phyloP scores from a whole-genome alignment of 257 asterid species.

The Jasminum sambac region DNA sequence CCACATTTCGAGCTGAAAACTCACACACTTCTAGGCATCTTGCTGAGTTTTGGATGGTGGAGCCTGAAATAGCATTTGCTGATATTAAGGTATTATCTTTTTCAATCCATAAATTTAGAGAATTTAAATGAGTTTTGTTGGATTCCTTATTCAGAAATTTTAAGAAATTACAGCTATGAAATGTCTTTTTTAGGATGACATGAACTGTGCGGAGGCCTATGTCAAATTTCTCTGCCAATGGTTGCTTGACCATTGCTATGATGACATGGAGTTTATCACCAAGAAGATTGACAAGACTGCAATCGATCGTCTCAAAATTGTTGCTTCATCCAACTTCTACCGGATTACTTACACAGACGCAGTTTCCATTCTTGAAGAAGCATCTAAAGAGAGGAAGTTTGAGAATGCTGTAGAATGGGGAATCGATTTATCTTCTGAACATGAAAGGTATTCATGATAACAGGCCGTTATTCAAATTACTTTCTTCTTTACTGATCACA shows the following conservation, averaged over 20 bases:
- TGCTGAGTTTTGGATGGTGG: conserved; percentile 99
- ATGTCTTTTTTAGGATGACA: conserved; percentile 73
- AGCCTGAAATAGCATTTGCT: conserved; percentile 96
- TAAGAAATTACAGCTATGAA: not conserved
- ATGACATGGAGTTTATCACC: conserved; percentile 85
- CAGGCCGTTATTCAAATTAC: not conserved
- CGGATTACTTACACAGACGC: conserved; percentile 88
- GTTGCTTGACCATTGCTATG: conserved; percentile 87
- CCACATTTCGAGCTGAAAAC: conserved; percentile 93
- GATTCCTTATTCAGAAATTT: not conserved
- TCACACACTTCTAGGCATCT: conserved; percentile 95
- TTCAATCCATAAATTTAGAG: not conserved
- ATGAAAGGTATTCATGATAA: conserved; percentile 62
- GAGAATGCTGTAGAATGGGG: conserved; percentile 98
- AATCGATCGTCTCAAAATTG: conserved; percentile 71
- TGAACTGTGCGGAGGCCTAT: conserved; percentile 99
- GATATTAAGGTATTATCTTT: conserved; percentile 62
- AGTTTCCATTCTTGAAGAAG: conserved; percentile 71
- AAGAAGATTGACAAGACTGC: conserved; percentile 63
- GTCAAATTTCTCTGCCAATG: conserved; percentile 86
- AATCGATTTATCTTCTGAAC: conserved; percentile 93
- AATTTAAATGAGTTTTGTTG: not conserved
- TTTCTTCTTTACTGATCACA: not conserved
- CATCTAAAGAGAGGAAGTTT: conserved; percentile 66
- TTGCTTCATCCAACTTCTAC: conserved; percentile 68